These are phyloP conservation scores for Xylaria sp. DNA, from an alignment of 2,329 filamentous ascomycete genomes.

Conservation along the genomic window DNA sequence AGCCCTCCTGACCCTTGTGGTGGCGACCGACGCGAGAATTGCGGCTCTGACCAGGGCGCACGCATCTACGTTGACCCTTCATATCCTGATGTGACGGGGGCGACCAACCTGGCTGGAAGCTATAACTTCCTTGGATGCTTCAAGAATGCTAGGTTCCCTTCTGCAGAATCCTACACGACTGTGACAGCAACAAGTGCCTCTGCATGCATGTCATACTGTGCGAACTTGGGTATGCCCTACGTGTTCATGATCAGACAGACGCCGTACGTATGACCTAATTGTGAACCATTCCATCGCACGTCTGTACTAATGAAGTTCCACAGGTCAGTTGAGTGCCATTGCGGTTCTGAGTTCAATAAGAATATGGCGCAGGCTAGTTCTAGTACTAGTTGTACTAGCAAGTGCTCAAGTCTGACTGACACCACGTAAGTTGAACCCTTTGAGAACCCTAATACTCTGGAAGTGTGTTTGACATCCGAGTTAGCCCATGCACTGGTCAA, in stretches of 20 bases:
- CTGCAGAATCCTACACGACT: constrained; percentile 18
- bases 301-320: constrained; percentile 7
- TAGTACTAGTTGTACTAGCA: constrained; percentile 9
- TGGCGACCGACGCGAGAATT: constrained; percentile 45
- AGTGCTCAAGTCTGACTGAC: constrained; percentile 19
- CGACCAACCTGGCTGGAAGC: background rate
- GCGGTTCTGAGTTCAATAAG: constrained; percentile 34
- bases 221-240: constrained; percentile 33
- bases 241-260: constrained; percentile 26
- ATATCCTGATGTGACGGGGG: constrained; percentile 38
- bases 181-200: background rate
- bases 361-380: background rate
- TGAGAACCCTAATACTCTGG: background rate
- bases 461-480: constrained; percentile 28
- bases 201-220: constrained; percentile 36
- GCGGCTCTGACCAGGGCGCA: constrained; percentile 43
- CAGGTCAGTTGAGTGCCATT: constrained; percentile 27
- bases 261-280: constrained; percentile 19
- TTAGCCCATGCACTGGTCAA: constrained; percentile 40
- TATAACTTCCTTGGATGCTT: constrained; percentile 49
- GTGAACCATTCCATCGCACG: background rate
- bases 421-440: constrained; percentile 13
- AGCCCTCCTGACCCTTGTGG: constrained; percentile 36
- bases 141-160: constrained; percentile 36
- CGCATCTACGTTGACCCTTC: constrained; percentile 47